These are phyloP conservation scores for Moelleriella libera DNA, from an alignment of 2,329 filamentous ascomycete genomes.

Conservation along the genomic window DNA sequence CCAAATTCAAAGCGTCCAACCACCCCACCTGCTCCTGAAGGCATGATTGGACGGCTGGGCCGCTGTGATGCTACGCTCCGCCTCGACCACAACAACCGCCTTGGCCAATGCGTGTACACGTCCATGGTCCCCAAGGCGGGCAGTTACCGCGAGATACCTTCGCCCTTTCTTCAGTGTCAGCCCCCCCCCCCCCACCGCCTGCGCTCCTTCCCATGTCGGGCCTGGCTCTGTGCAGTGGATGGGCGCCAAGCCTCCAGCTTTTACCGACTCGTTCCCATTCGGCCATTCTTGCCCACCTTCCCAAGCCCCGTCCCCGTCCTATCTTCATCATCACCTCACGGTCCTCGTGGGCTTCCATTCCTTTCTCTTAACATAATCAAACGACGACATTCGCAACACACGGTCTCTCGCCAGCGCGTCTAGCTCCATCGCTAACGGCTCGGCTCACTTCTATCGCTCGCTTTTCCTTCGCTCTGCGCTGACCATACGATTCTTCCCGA, in stretches of 20 bases:
- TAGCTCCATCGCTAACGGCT: not conserved
- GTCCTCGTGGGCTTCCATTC: conserved; percentile 2
- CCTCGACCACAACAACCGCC: too few species aligned
- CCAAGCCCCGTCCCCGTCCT: too few species aligned
- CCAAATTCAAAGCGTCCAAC: too few species aligned
- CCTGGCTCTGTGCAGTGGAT: not conserved
- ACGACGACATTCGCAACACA: conserved; percentile 1
- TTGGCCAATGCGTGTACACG: too few species aligned
- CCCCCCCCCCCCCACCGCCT: not conserved
- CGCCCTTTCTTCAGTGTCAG: not conserved
- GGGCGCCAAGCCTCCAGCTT: not conserved
- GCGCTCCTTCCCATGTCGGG: not conserved
- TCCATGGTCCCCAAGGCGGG: too few species aligned
- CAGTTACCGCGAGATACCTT: too few species aligned
- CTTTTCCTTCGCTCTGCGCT: not conserved
- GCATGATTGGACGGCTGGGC: too few species aligned
- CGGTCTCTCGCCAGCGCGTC: conserved; percentile 1
- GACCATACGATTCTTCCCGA: too few species aligned
- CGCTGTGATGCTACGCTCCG: too few species aligned
- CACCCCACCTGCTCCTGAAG: too few species aligned
- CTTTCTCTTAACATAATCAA: conserved; percentile 3
- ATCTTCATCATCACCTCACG: not conserved
- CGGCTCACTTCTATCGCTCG: not conserved
- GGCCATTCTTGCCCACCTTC: not conserved
- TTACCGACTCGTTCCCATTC: not conserved